Evolutionary conservation across 2,329 filamentous ascomycete genomes (phyloP).

Genomic region (Podosphaera leucotricha): DNA sequence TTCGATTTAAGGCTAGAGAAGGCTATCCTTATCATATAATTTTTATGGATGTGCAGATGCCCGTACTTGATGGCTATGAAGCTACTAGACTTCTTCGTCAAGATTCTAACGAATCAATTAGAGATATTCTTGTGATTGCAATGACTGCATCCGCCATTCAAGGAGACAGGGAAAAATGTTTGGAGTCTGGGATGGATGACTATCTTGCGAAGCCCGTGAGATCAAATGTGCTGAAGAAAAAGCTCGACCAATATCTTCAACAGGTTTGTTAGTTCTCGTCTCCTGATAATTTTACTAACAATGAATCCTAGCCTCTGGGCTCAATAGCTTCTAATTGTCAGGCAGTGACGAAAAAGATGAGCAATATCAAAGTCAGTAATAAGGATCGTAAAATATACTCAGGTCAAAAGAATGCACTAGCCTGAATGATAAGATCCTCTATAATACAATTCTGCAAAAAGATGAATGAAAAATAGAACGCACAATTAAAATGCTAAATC

Average conservation of each 20-base stretch:
- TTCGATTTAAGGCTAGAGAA: constrained; percentile 50
- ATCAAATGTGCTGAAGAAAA: constrained; percentile 62
- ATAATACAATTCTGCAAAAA: too few relatives aligned
- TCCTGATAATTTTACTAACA: neutral
- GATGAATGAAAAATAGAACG: too few relatives aligned
- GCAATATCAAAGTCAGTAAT: neutral
- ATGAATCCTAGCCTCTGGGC: neutral
- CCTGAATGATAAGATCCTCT: too few relatives aligned
- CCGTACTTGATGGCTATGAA: constrained; percentile 76
- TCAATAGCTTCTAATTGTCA: neutral
- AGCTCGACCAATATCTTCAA: constrained; percentile 44
- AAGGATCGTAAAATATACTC: neutral
- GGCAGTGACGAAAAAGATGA: neutral
- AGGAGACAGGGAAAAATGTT: constrained; percentile 79
- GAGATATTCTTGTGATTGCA: constrained; percentile 75
- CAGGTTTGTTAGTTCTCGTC: constrained; percentile 7
- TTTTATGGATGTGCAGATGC: constrained; percentile 95
- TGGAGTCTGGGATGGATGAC: constrained; percentile 95
- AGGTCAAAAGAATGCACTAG: too few relatives aligned
- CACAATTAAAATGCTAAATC: too few relatives aligned
- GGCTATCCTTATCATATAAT: constrained; percentile 68
- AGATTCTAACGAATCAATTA: constrained; percentile 52
- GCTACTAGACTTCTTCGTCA: constrained; percentile 63
- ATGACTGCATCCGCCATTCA: constrained; percentile 94
- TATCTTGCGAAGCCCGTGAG: constrained; percentile 92